phyloP scores from a whole-genome alignment of 305 asterid species.

The Solanum hybrid region DNA sequence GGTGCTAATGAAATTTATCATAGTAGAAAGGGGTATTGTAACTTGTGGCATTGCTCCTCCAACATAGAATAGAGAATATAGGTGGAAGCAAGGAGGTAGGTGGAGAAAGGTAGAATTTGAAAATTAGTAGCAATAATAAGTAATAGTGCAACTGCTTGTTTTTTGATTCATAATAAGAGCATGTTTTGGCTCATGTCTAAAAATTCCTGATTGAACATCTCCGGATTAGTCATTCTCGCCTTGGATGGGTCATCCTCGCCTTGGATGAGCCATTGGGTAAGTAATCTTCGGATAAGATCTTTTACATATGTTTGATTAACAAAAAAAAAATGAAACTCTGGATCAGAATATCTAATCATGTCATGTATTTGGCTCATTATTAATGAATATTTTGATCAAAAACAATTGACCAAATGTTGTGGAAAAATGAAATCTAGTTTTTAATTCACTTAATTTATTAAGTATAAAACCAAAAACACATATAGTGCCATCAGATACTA shows the following conservation, averaged over 20 bases:
- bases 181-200: not conserved
- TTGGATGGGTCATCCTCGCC: not conserved
- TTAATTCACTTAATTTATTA: not conserved
- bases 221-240: not conserved
- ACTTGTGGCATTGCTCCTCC: not conserved
- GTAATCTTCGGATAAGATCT: not conserved
- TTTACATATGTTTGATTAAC: not conserved
- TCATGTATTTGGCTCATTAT: not conserved
- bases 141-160: not conserved
- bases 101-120: not conserved
- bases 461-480: not conserved
- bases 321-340: not conserved
- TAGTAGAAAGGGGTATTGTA: not conserved
- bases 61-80: not conserved
- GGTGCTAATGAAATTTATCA: not conserved
- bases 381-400: not conserved
- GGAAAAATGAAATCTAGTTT: not conserved
- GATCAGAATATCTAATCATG: not conserved
- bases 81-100: not conserved
- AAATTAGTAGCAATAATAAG: not conserved
- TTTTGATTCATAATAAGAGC: not conserved
- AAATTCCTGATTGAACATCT: not conserved
- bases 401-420: not conserved
- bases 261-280: not conserved
- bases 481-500: not conserved